Percentiles rank a stretch among this genome's conserved stretches.
Conservation (phyloP, 2,329 filamentous ascomycete species). For the Trichophyton equinum region DNA sequence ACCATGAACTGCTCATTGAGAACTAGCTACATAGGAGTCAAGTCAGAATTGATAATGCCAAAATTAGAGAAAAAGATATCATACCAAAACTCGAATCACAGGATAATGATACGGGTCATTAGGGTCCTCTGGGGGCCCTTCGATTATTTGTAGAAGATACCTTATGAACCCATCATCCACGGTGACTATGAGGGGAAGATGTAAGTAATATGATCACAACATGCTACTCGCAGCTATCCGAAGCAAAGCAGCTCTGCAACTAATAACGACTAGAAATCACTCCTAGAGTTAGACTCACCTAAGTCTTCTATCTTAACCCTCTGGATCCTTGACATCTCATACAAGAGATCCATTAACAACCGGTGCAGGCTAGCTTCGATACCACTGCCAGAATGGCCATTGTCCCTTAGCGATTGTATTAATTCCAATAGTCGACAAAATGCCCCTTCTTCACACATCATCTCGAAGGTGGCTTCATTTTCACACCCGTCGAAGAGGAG, state of each 20-base stretch:
- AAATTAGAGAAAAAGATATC: constrained; percentile 33
- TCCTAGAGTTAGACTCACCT: constrained; percentile 41
- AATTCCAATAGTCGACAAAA: constrained; percentile 76
- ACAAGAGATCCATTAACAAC: constrained; percentile 73
- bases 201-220: background rate
- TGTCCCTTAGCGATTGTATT: constrained; percentile 51
- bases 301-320: constrained; percentile 65
- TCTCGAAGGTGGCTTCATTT: constrained; percentile 65
- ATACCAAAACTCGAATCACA: constrained; percentile 79
- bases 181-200: background rate
- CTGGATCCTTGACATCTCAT: constrained; percentile 93
- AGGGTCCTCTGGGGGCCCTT: constrained; percentile 72
- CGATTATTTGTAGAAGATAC: constrained; percentile 76
- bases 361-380: constrained; percentile 53
- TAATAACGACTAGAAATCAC: too few species aligned
- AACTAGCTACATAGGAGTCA: constrained; percentile 52
- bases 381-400: constrained; percentile 36
- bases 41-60: constrained; percentile 28
- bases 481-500: constrained; percentile 74
- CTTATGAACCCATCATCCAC: constrained; percentile 66
- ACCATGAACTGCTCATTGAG: constrained; percentile 99
- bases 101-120: constrained; percentile 93
- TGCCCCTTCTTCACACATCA: constrained; percentile 75
- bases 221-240: background rate
- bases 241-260: background rate